Percentiles rank a stretch among this genome's conserved stretches.
phyloP scores from a whole-genome alignment of 2,329 filamentous ascomycete species.

The Lachnellula occidentalis region DNA sequence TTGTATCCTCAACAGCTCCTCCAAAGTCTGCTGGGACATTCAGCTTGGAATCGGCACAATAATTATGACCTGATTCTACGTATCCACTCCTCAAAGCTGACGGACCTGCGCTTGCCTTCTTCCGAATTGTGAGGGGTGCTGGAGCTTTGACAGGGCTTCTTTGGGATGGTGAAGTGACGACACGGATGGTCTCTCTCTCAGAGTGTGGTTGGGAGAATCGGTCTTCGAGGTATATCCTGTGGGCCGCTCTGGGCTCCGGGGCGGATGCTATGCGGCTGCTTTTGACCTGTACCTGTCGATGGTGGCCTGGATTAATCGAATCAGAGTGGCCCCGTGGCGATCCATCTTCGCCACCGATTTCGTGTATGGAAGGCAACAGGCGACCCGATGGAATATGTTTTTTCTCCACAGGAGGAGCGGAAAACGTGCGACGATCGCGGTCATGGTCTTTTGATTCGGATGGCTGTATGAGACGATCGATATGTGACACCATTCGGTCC shows the following conservation, averaged over 20 bases:
- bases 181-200: constrained; percentile 25
- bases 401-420: constrained; percentile 36
- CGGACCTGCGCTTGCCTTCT: constrained; percentile 21
- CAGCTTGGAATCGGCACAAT: constrained; percentile 1
- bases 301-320: constrained; percentile 7
- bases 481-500: constrained; percentile 53
- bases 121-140: constrained; percentile 29
- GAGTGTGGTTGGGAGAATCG: constrained; percentile 9
- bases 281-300: constrained; percentile 13
- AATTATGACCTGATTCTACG: constrained; percentile 4
- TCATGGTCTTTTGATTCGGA: constrained; percentile 11
- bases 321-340: constrained; percentile 15
- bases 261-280: constrained; percentile 27
- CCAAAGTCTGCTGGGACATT: constrained; percentile 12
- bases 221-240: constrained; percentile 8
- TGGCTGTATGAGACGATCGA: constrained; percentile 51
- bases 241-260: constrained; percentile 22
- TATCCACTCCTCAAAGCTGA: constrained; percentile 13
- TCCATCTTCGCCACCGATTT: constrained; percentile 19
- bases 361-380: constrained; percentile 27
- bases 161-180: constrained; percentile 24
- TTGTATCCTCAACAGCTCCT: constrained; percentile 17
- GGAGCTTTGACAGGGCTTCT: constrained; percentile 27
- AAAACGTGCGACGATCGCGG: constrained; percentile 37
- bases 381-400: constrained; percentile 7